Base-by-base conservation (phyloP, 768 basidiomycete genomes). In the Boletus vinaceobasis region DNA sequence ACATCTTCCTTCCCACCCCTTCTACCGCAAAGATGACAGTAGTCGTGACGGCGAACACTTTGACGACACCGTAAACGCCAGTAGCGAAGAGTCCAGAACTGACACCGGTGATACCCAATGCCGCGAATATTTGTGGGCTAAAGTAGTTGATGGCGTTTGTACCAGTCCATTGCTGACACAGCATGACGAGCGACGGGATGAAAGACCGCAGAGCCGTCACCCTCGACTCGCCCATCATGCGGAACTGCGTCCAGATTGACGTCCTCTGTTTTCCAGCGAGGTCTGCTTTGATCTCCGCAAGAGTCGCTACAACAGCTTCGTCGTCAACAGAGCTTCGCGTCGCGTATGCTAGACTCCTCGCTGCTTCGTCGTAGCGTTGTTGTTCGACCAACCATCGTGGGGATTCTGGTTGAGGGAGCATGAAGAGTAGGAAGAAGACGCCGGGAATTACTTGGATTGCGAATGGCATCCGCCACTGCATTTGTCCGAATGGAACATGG, bases 111-210 rank as follows among this genome's bases (percentile, higher is more conserved):
- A 82, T 74, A 2, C 81, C 81, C 15, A 83, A 68, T 36, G 66
- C 66, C 4, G 74, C 73, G 57, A 83, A 82, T 56, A 83, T 78
- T 38, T 74, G 62, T 0, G 82, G 82, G 57, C 76, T 76, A 55
- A 75, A 83, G 59, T 83, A 83, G 60, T 80, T 80, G 60, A 82
- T 78, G 3, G 79, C 74, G 57, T 82, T 82, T 13, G 78, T 78
- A 14, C 81, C 81, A 0, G 77, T 81, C 75, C 78, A 79, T 63
- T 82, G 73, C 38, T 69, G 67, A 62, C 75, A 76, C 56, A 78
- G 70, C 75, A 80, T 79, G 55, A 79, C 69, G 26, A 79, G 59
- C 1, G 77, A 72, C 5, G 79, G 77, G 19, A 79, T 78, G 47
- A 77, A 72, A 21, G 73, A 77, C 32, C 76, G 70, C n/a, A 79